Evolutionary conservation across 1,284 basidiomycete species (phyloP).

Genomic region (Malassezia restricta): DNA sequence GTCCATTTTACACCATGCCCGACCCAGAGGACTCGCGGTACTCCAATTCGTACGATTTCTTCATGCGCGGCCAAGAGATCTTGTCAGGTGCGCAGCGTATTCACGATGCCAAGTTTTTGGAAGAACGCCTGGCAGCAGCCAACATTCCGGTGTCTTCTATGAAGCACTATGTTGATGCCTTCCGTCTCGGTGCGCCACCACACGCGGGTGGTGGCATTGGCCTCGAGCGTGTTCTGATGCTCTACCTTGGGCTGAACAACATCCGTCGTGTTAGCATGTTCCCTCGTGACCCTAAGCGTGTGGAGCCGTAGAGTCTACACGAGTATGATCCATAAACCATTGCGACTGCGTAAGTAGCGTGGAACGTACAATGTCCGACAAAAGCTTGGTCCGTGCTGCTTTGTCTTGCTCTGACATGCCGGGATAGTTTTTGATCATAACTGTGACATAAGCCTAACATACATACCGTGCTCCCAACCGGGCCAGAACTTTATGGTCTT

Average conservation of each 20-base stretch:
- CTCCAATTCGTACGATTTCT: conserved; percentile 98
- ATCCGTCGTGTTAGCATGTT: conserved; percentile 86
- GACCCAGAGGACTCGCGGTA: conserved; percentile 48
- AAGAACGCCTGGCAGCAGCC: conserved; percentile 63
- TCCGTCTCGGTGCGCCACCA: conserved; percentile 83
- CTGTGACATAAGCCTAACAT: conserved; percentile 6
- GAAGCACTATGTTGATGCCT: conserved; percentile 83
- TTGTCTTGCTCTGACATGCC: conserved; percentile 29
- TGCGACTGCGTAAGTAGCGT: neutral
- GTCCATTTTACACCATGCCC: conserved; percentile 47
- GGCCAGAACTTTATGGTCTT: conserved; percentile 50
- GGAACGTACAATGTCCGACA: conserved; percentile 25
- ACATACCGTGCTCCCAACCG: conserved; percentile 49
- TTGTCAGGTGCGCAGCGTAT: conserved; percentile 93
- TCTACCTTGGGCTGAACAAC: conserved; percentile 62
- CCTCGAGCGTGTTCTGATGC: conserved; percentile 87
- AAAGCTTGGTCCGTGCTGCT: conserved; percentile 23
- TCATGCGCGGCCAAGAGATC: conserved; percentile 98
- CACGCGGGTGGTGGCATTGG: conserved; percentile 55
- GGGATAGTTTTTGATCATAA: conserved; percentile 46
- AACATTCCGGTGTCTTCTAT: conserved; percentile 71
- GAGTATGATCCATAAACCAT: conserved; percentile 1
- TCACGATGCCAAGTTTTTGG: conserved; percentile 73
- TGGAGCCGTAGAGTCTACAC: conserved; percentile 29
- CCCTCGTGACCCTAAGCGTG: conserved; percentile 54